Percentiles rank a stretch among this genome's conserved stretches.
These are phyloP conservation scores for Cystobasidium slooffiae DNA, from an alignment of 1,284 basidiomycete species.

Conservation along the genomic window DNA sequence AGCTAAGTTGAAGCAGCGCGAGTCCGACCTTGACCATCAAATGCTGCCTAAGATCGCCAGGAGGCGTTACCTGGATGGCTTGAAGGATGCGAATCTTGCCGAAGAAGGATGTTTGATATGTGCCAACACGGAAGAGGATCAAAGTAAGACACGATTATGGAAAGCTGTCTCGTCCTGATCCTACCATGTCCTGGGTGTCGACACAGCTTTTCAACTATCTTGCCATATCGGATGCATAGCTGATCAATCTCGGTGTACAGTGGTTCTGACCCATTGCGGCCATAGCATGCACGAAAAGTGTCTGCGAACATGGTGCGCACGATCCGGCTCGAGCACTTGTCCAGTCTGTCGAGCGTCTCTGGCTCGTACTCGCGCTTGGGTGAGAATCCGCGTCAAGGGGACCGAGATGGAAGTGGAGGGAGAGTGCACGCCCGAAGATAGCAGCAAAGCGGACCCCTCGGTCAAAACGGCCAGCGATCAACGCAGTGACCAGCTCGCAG, in stretches of 20 bases:
- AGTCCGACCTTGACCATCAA: conserved; percentile 30
- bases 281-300: conserved; percentile 42
- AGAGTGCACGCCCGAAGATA: background rate
- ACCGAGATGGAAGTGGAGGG: background rate
- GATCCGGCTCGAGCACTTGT: conserved; percentile 24
- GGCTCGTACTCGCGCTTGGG: conserved; percentile 22
- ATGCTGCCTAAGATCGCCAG: conserved; percentile 17
- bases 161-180: too few relatives aligned
- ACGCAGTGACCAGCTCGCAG: too few relatives aligned
- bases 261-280: conserved; percentile 38
- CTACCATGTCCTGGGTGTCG: background rate
- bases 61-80: conserved; percentile 49
- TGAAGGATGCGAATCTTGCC: conserved; percentile 42
- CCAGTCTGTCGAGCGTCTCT: conserved; percentile 39
- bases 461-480: too few relatives aligned
- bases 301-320: conserved; percentile 17
- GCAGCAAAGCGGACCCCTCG: too few relatives aligned
- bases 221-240: background rate
- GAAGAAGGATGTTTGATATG: conserved; percentile 48
- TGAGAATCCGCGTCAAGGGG: background rate
- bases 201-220: too few relatives aligned
- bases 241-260: background rate
- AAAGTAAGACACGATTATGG: background rate
- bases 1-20: conserved; percentile 34
- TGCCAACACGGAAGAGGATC: conserved; percentile 36